These are phyloP conservation scores for Volvox reticuliferus DNA, from an alignment of 139 green algal species.

Conservation along the genomic window DNA sequence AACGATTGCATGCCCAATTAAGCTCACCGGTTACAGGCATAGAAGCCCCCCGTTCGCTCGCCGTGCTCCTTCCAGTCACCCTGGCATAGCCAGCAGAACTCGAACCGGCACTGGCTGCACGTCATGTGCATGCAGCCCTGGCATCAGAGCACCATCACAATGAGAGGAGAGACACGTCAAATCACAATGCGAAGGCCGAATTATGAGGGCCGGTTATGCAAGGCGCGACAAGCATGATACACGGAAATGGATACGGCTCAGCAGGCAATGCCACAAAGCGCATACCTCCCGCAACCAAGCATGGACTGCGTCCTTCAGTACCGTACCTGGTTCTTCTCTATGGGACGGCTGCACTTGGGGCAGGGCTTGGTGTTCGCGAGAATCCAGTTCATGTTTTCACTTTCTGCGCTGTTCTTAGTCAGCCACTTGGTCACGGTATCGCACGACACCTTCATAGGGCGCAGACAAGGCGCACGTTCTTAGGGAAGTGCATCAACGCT, in stretches of 20 bases:
- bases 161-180: neutral
- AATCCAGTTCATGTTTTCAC: constrained; percentile 91
- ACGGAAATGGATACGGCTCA: neutral
- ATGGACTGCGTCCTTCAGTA: neutral
- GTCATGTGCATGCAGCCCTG: constrained; percentile 94
- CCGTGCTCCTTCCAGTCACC: constrained; percentile 94
- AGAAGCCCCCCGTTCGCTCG: constrained; percentile 97
- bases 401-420: constrained; percentile 90
- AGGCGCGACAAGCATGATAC: neutral
- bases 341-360: constrained; percentile 90
- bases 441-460: constrained; percentile 74
- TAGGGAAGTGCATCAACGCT: no score
- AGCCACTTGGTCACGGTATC: constrained; percentile 87
- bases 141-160: neutral
- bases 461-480: no score
- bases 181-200: neutral
- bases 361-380: constrained; percentile 93
- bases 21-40: constrained; percentile 92
- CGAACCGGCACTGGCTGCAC: constrained; percentile 85
- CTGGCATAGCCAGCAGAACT: constrained; percentile 95
- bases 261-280: neutral
- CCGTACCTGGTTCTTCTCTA: constrained; percentile 93
- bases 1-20: neutral
- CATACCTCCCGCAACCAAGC: neutral
- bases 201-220: neutral